phyloP scores from a whole-genome alignment of 352 stramenopile species.

The Phytophthora tubulina region DNA sequence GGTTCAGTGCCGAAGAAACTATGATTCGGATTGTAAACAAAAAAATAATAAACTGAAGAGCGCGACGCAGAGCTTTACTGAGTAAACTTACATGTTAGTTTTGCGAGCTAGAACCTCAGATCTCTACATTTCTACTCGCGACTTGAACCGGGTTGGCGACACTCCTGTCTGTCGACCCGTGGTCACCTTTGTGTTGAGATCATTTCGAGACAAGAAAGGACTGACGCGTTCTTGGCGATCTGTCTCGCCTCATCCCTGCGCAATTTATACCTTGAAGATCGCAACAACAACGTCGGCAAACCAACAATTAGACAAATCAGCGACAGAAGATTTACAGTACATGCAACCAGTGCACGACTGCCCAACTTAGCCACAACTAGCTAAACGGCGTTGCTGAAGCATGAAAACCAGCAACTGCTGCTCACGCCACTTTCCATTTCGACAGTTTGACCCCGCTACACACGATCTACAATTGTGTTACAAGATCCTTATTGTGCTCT shows the following conservation, averaged over 20 bases:
- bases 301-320: conserved; percentile 1
- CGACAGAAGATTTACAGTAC: not conserved
- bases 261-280: conserved; percentile 13
- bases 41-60: not conserved
- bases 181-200: not conserved
- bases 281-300: not conserved
- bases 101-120: too few species aligned
- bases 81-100: not conserved
- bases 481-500: not conserved
- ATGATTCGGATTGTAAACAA: not conserved
- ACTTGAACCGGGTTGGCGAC: conserved; percentile 7
- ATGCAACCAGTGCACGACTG: not conserved
- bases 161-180: not conserved
- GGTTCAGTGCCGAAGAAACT: not conserved
- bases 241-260: conserved; percentile 11
- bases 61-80: not conserved
- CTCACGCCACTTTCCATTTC: not conserved
- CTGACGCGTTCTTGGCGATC: conserved; percentile 1
- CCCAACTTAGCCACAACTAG: not conserved
- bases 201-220: conserved; percentile 10
- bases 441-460: not conserved
- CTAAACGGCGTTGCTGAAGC: not conserved
- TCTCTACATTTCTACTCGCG: too few species aligned
- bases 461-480: too few species aligned
- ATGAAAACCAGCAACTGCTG: not conserved